Evolutionary conservation across 2,329 filamentous ascomycete species (phyloP).

Genomic region (Aschersonia sp.): DNA sequence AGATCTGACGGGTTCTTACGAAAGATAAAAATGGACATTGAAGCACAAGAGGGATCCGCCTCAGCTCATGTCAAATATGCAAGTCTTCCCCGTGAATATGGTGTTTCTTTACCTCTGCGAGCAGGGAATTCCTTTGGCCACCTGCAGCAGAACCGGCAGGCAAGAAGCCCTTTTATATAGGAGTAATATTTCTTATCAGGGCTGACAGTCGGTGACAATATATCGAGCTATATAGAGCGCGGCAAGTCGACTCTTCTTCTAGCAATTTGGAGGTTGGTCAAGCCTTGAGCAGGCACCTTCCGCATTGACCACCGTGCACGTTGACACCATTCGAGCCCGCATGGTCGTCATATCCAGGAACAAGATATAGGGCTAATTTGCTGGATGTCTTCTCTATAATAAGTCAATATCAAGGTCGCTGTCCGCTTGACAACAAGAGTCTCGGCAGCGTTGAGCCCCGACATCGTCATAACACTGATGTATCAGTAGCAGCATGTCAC

Average conservation of each 20-base stretch:
- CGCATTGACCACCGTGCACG: not conserved
- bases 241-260: not conserved
- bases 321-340: not conserved
- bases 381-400: too few species aligned
- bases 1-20: not conserved
- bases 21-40: not conserved
- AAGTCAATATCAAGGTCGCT: too few species aligned
- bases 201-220: not conserved
- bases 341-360: not conserved
- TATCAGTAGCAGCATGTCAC: too few species aligned
- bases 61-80: not conserved
- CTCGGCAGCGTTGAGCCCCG: too few species aligned
- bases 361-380: too few species aligned
- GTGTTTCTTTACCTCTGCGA: not conserved
- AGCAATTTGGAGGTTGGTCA: not conserved
- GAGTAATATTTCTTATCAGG: not conserved
- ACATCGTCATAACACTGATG: too few species aligned
- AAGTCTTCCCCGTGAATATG: not conserved
- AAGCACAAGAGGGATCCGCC: not conserved
- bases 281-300: not conserved
- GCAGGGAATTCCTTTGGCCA: not conserved
- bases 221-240: not conserved
- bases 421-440: too few species aligned
- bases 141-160: not conserved
- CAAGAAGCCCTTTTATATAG: not conserved